phyloP scores from a whole-genome alignment of 768 basidiomycete species.

The Boletus coccyginus region DNA sequence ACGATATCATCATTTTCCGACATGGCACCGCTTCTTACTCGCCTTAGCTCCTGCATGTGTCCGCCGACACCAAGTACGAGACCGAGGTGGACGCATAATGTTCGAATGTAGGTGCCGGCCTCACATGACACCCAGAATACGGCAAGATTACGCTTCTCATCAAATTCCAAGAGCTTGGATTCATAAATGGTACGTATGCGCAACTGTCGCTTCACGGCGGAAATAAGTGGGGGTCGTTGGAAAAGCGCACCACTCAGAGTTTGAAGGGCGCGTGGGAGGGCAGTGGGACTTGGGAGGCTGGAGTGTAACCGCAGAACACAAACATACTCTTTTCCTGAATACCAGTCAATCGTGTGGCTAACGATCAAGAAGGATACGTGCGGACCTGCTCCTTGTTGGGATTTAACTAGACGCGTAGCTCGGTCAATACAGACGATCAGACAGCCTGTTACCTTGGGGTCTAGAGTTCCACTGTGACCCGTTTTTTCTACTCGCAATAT shows the following conservation, averaged over 20 bases:
- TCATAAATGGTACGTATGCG: slow-evolving; percentile 97
- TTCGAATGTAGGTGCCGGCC: slow-evolving; percentile 95
- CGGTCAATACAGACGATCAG: slow-evolving; percentile 99
- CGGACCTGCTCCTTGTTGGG: slow-evolving; percentile 95
- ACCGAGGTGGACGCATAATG: slow-evolving; percentile 95
- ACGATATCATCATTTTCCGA: slow-evolving; percentile 98
- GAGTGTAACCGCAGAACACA: slow-evolving; percentile 93
- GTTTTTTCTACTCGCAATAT: slow-evolving; percentile 98
- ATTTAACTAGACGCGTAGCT: slow-evolving; percentile 95
- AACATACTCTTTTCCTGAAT: slow-evolving; percentile 93
- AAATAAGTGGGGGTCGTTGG: slow-evolving; percentile 98
- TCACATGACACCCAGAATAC: slow-evolving; percentile 99
- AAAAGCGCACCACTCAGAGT: slow-evolving; percentile 98
- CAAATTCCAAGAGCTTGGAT: slow-evolving; percentile 93
- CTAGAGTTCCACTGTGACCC: slow-evolving; percentile 96
- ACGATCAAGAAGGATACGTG: slow-evolving; percentile 7
- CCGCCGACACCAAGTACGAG: slow-evolving; percentile 93
- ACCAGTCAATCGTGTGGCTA: slow-evolving; percentile 1
- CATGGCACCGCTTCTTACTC: slow-evolving; percentile 94
- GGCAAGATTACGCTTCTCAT: slow-evolving; percentile 92
- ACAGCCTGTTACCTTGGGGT: slow-evolving; percentile 99
- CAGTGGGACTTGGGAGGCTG: slow-evolving; percentile 72
- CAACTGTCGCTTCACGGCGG: slow-evolving; percentile 97
- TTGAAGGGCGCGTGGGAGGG: slow-evolving; percentile 90
- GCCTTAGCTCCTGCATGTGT: slow-evolving; percentile 98